A percentile compares a stretch with the other conserved stretches of the same genome.
Conservation (phyloP, 768 basidiomycete genomes). For the Hericium alpestre region DNA sequence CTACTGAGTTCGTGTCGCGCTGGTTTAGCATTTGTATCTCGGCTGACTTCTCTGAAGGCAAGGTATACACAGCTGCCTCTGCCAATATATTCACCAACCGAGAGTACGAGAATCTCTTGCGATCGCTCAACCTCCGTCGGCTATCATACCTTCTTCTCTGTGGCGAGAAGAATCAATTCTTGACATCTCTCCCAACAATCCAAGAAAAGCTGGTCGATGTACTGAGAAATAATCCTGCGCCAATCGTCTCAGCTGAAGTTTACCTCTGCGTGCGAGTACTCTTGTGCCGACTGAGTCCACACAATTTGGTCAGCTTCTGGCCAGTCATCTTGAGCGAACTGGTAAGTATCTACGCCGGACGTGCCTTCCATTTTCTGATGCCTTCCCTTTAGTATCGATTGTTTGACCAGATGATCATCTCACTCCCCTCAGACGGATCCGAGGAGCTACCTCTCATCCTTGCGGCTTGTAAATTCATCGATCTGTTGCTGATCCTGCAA, state of each 20-base stretch:
- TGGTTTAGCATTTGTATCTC: constrained; percentile 12
- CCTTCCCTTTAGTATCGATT: constrained; percentile 59
- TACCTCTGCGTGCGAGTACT: constrained; percentile 89
- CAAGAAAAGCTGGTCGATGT: constrained; percentile 96
- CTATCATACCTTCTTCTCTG: constrained; percentile 80
- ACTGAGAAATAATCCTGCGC: constrained; percentile 65
- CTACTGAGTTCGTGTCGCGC: constrained; percentile 48
- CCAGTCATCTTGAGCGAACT: constrained; percentile 90
- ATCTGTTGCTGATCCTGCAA: constrained; percentile 84
- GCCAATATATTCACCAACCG: constrained; percentile 94
- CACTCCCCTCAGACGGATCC: constrained; percentile 68
- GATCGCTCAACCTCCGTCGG: constrained; percentile 79
- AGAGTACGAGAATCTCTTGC: constrained; percentile 84
- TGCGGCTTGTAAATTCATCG: constrained; percentile 88
- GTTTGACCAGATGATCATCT: constrained; percentile 70
- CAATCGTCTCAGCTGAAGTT: constrained; percentile 87
- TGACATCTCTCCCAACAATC: constrained; percentile 84
- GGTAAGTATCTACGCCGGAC: constrained; percentile 29
- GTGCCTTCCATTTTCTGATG: background rate
- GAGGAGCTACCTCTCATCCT: constrained; percentile 78
- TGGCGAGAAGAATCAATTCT: constrained; percentile 84
- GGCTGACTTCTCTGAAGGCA: constrained; percentile 36
- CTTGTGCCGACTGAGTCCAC: constrained; percentile 80
- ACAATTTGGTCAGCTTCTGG: constrained; percentile 94
- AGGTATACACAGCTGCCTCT: constrained; percentile 75